Evolutionary conservation across 441 rosid genomes (phyloP).

Genomic region (Adansonia grandidieri): DNA sequence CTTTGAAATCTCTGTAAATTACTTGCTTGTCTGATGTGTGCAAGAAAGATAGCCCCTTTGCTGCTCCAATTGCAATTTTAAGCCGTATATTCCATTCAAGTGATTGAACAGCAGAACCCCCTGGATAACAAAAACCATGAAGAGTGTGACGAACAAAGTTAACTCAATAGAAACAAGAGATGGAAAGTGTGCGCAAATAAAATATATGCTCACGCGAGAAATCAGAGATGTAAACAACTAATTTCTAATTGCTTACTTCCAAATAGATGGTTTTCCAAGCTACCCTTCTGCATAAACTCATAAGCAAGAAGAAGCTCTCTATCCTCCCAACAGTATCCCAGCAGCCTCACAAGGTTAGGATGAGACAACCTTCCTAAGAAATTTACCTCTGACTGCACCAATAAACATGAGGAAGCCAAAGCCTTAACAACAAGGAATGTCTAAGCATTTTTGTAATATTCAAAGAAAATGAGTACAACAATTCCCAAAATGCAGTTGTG

Average conservation of each 20-base stretch:
- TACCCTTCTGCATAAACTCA: slow-evolving; percentile 91
- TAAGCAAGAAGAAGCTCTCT: slow-evolving; percentile 77
- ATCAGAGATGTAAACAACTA: slow-evolving; percentile 1
- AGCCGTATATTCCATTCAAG: slow-evolving; percentile 76
- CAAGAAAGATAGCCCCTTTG: slow-evolving; percentile 73
- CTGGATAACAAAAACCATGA: slow-evolving; percentile 39
- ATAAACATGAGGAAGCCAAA: slow-evolving; percentile 20
- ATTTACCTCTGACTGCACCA: slow-evolving; percentile 71
- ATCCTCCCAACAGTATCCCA: slow-evolving; percentile 87
- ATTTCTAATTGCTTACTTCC: slow-evolving; percentile 62
- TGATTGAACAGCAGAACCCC: slow-evolving; percentile 78
- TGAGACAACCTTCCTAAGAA: slow-evolving; percentile 86
- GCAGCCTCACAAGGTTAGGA: slow-evolving; percentile 78
- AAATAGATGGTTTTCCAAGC: slow-evolving; percentile 90
- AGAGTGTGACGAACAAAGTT: slow-evolving; percentile 13
- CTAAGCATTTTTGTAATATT: neutral
- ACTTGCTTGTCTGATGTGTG: slow-evolving; percentile 83
- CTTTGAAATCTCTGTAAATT: slow-evolving; percentile 87
- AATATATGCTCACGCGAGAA: neutral
- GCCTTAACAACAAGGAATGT: neutral
- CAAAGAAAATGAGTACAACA: neutral
- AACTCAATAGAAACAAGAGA: neutral
- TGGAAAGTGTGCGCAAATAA: neutral
- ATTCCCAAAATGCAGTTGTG: neutral
- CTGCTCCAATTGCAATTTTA: slow-evolving; percentile 84